These are phyloP conservation scores for Helotiales sp. DNA, from an alignment of 2,329 filamentous ascomycete genomes.

Conservation along the genomic window DNA sequence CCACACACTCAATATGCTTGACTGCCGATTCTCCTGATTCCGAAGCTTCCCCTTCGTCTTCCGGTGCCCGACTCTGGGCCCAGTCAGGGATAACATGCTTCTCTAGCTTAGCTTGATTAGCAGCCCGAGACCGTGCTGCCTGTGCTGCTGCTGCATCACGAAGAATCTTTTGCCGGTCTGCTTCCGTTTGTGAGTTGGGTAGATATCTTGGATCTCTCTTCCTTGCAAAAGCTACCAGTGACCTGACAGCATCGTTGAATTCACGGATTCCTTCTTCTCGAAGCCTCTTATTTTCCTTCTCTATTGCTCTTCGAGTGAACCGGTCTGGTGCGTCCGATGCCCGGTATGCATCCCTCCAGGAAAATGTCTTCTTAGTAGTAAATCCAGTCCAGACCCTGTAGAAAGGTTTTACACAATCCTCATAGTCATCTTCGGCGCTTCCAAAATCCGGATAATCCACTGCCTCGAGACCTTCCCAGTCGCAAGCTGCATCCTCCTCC, in stretches of 20 bases:
- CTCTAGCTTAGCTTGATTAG: conserved; percentile 73
- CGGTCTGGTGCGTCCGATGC: conserved; percentile 86
- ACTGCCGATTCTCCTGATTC: conserved; percentile 51
- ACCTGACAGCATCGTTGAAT: conserved; percentile 89
- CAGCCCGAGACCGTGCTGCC: conserved; percentile 78
- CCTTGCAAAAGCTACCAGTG: conserved; percentile 82
- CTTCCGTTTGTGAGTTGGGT: conserved; percentile 73
- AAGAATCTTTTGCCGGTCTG: conserved; percentile 75
- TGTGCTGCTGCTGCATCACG: conserved; percentile 81
- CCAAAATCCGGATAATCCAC: conserved; percentile 83
- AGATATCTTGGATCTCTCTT: conserved; percentile 89
- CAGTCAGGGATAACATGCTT: conserved; percentile 71
- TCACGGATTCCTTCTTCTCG: conserved; percentile 81
- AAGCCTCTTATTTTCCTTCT: conserved; percentile 88
- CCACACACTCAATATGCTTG: conserved; percentile 70
- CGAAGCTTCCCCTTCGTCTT: conserved; percentile 56
- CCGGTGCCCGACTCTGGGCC: conserved; percentile 61
- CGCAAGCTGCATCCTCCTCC: conserved; percentile 76
- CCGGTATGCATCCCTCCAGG: conserved; percentile 86
- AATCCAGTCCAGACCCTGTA: conserved; percentile 82
- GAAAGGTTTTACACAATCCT: conserved; percentile 75
- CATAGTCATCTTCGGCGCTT: conserved; percentile 70
- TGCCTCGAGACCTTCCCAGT: conserved; percentile 61
- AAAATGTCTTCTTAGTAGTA: conserved; percentile 79
- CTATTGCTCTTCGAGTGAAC: conserved; percentile 78